A percentile compares a stretch with the other conserved stretches of the same genome.
Evolutionary conservation across 345 rosid genomes (phyloP).

Genomic region (Citrus cavaleriei): DNA sequence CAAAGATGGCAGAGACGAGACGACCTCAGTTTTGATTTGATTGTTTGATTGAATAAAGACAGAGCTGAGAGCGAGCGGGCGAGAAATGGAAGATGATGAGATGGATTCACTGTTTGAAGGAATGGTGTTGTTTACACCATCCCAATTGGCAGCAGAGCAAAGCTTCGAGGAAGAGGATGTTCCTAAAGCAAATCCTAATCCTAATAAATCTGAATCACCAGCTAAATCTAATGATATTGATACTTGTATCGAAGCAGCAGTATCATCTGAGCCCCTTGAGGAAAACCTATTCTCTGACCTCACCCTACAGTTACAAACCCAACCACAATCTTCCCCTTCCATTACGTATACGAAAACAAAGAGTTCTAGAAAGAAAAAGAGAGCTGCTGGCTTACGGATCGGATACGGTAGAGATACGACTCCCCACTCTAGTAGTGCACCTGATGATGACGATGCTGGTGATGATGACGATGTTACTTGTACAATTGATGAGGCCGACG

Average conservation of each 20-base stretch:
- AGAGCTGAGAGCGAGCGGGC: conserved; percentile 12
- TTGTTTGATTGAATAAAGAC: neutral
- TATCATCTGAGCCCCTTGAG: conserved; percentile 54
- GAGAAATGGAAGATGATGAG: conserved; percentile 37
- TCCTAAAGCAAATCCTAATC: neutral
- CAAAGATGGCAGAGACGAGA: neutral
- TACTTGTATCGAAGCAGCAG: neutral
- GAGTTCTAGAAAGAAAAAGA: conserved; percentile 67
- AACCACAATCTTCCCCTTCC: neutral
- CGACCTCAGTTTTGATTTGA: neutral
- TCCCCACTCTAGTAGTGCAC: neutral
- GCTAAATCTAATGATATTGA: conserved; percentile 11
- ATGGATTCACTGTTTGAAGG: conserved; percentile 89
- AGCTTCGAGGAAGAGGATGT: neutral
- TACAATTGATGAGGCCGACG: neutral
- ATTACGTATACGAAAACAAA: neutral
- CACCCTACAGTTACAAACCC: conserved; percentile 30
- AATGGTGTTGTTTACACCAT: conserved; percentile 69
- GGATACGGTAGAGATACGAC: conserved; percentile 60
- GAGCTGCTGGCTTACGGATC: conserved; percentile 61
- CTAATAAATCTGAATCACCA: neutral
- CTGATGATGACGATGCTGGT: conserved; percentile 10
- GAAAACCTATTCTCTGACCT: conserved; percentile 85
- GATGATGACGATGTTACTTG: neutral
- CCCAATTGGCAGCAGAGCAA: conserved; percentile 30